A percentile compares a stretch with the other conserved stretches of the same genome.
These are phyloP conservation scores for Arctium minus DNA, from an alignment of 129 eudicot genomes.

Conservation along the genomic window DNA sequence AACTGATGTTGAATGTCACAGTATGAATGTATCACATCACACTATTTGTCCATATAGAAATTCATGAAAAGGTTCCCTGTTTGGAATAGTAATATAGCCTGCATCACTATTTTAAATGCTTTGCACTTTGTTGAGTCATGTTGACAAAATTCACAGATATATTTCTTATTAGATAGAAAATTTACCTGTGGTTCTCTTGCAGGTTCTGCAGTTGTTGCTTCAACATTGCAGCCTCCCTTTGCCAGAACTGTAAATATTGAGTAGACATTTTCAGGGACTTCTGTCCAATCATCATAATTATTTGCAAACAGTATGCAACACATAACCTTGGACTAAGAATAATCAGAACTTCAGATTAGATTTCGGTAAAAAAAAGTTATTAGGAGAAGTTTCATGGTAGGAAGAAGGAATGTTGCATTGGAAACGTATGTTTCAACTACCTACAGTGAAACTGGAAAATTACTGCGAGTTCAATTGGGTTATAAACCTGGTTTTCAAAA, in stretches of 20 bases:
- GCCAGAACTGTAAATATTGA: slow-evolving; percentile 48
- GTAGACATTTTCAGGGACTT: neutral
- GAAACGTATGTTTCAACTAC: neutral
- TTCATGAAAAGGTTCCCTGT: neutral
- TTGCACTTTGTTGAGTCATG: neutral
- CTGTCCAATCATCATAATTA: neutral
- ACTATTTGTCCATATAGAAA: neutral
- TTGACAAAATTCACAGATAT: neutral
- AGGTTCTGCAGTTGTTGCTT: slow-evolving; percentile 54
- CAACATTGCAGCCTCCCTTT: slow-evolving; percentile 58
- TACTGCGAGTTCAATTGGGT: neutral
- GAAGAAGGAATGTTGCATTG: neutral
- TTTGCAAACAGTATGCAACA: neutral
- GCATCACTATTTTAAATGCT: neutral
- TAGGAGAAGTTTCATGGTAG: neutral
- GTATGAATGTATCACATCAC: neutral
- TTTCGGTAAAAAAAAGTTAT: neutral
- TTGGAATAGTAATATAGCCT: neutral
- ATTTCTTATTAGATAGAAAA: neutral
- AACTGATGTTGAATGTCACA: neutral
- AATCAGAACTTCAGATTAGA: neutral
- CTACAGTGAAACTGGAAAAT: neutral
- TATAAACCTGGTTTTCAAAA: neutral
- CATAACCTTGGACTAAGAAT: neutral
- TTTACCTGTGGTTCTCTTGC: slow-evolving; percentile 58